Conservation (phyloP, 2,329 filamentous ascomycete genomes). For the Trichoderma pleuroti region DNA sequence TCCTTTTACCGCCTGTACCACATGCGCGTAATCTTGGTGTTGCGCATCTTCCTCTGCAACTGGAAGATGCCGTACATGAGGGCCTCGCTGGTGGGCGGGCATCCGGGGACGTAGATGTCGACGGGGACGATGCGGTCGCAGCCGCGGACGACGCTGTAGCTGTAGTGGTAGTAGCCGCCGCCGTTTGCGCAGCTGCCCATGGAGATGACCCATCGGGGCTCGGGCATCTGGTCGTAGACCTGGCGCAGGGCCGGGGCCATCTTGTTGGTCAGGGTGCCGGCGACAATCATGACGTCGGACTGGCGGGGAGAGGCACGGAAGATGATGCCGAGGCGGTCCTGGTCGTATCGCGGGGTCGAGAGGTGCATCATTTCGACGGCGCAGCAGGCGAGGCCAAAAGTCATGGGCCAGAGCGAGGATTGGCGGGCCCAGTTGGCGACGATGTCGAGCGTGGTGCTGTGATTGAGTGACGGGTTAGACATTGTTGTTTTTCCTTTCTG, state of each 20-base stretch:
- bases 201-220: slow-evolving; percentile 78
- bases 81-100: slow-evolving; percentile 60
- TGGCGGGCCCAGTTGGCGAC: slow-evolving; percentile 82
- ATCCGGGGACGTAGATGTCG: slow-evolving; percentile 76
- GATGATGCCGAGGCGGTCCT: slow-evolving; percentile 84
- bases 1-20: slow-evolving; percentile 55
- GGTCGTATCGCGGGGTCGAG: slow-evolving; percentile 83
- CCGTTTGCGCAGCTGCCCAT: slow-evolving; percentile 86
- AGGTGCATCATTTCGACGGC: slow-evolving; percentile 92
- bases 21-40: slow-evolving; percentile 53
- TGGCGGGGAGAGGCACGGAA: slow-evolving; percentile 85
- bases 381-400: slow-evolving; percentile 84
- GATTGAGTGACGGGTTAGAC: not conserved
- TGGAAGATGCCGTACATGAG: slow-evolving; percentile 70
- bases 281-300: slow-evolving; percentile 91
- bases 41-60: slow-evolving; percentile 71
- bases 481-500: not conserved
- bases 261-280: slow-evolving; percentile 91
- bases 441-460: slow-evolving; percentile 71
- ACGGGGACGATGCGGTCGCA: slow-evolving; percentile 76
- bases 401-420: slow-evolving; percentile 83
- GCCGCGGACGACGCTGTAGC: slow-evolving; percentile 71
- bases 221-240: slow-evolving; percentile 94
- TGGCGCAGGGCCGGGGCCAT: slow-evolving; percentile 89
- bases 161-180: slow-evolving; percentile 84